Conservation (phyloP, 345 rosid species). For the Populus nigra region DNA sequence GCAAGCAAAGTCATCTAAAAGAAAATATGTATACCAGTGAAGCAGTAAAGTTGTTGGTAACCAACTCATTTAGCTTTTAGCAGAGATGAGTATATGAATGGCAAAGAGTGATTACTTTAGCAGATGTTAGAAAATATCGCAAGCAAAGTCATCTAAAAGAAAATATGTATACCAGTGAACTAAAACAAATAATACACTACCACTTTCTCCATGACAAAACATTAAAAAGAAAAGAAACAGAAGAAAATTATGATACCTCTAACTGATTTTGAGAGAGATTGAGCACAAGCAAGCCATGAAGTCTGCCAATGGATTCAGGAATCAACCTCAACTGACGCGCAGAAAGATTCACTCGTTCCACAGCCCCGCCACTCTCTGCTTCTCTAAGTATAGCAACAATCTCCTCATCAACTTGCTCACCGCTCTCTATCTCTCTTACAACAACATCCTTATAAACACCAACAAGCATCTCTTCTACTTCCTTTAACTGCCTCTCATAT, state of each 20-base stretch:
- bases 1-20: no score
- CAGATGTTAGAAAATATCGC: no score
- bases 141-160: no score
- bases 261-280: slow-evolving; percentile 26
- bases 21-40: no score
- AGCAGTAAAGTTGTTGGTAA: no score
- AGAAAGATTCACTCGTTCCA: slow-evolving; percentile 27
- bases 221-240: neutral
- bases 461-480: slow-evolving; percentile 19
- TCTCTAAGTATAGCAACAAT: slow-evolving; percentile 12
- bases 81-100: no score
- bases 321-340: slow-evolving; percentile 22
- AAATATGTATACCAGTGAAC: no score
- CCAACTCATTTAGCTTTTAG: no score
- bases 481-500: slow-evolving; percentile 13
- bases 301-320: slow-evolving; percentile 21
- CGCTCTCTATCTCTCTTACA: slow-evolving; percentile 4
- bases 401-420: slow-evolving; percentile 4
- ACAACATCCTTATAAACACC: slow-evolving; percentile 15
- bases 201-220: neutral
- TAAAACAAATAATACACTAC: no score
- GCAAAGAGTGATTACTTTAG: no score
- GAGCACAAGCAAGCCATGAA: slow-evolving; percentile 23
- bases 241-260: slow-evolving; percentile 5
- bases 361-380: slow-evolving; percentile 14